Base-by-base conservation (phyloP, 2,329 filamentous ascomycete genomes). In the Herpotrichia juniperi region DNA sequence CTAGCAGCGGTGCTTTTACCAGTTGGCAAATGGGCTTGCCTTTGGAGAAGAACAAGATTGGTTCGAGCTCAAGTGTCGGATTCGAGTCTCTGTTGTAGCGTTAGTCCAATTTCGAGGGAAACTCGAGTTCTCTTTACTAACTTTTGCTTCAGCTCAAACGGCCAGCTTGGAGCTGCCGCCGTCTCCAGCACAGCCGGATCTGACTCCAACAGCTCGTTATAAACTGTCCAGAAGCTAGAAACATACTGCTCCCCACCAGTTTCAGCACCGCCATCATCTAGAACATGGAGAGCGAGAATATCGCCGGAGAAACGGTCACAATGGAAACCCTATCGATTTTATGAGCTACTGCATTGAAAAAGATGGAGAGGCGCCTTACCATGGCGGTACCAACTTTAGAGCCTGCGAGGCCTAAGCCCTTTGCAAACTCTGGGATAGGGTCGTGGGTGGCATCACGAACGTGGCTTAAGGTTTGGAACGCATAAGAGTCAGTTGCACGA, bases 141-240 rank as follows among this genome's bases (percentile, higher is more conserved):
- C 71, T 68, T 67, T 42, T 72, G 61, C 54, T 74, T 74, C 48
- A 74, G 56, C 52, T 74, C 71, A 39, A 73, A 74, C 1, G 71
- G 71, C 71, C 71, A 74, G 28, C 71, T 53, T 8, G 64, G 46
- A 32, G 63, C 63, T 6, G 65, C 65, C 64, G 73, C 66, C 0
- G 68, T 73, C 48, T 74, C 68, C 42, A 74, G 51, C 10, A 69
- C 68, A 11, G 63, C 67, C 11, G 69, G 69, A 12, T 72, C 67
- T 16, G 54, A 61, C 39, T 61, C 52, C 9, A 73, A 50, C 7
- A 74, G 59, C 50, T 71, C 65, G 49, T 74, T 74, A 54, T 73
- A 74, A n/a, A 74, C 71, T 19, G 40, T 62, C 56, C 64, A 67
- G 42, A 72, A 72, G 46, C 66, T 70, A 17, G 61, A 63, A 31